These are phyloP conservation scores for Rutstroemia sp. DNA, from an alignment of 2,329 filamentous ascomycete genomes.

Conservation along the genomic window DNA sequence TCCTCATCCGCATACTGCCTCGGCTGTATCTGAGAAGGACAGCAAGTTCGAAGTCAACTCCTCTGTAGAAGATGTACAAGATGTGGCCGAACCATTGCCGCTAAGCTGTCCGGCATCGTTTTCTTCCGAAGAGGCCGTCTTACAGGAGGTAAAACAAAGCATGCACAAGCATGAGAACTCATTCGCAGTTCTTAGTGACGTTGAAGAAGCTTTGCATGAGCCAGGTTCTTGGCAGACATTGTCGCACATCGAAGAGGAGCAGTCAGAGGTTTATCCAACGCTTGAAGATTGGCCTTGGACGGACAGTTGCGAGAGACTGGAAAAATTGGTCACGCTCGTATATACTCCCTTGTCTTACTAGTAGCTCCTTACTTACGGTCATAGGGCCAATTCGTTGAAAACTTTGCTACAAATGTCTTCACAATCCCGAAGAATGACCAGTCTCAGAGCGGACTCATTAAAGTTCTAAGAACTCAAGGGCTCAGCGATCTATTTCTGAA, in stretches of 20 bases:
- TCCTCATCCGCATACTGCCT: too few species aligned
- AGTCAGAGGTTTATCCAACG: not conserved
- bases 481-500: not conserved
- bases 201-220: not conserved
- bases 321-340: slow-evolving; percentile 3
- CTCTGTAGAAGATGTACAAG: too few species aligned
- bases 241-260: not conserved
- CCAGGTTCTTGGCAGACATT: not conserved
- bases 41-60: too few species aligned
- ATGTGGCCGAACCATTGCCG: too few species aligned
- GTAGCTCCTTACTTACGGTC: not conserved
- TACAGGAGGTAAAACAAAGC: too few species aligned
- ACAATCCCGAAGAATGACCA: not conserved
- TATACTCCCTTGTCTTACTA: not conserved
- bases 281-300: not conserved
- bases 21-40: too few species aligned
- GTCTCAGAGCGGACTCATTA: not conserved
- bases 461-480: not conserved
- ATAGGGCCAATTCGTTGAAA: not conserved
- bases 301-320: not conserved
- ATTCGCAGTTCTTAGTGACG: too few species aligned
- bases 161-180: too few species aligned
- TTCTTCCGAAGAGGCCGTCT: too few species aligned
- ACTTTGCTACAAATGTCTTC: not conserved
- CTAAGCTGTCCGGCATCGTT: too few species aligned